phyloP scores from a whole-genome alignment of 192 early-diverging fungal species.

The Glomus cerebriforme region DNA sequence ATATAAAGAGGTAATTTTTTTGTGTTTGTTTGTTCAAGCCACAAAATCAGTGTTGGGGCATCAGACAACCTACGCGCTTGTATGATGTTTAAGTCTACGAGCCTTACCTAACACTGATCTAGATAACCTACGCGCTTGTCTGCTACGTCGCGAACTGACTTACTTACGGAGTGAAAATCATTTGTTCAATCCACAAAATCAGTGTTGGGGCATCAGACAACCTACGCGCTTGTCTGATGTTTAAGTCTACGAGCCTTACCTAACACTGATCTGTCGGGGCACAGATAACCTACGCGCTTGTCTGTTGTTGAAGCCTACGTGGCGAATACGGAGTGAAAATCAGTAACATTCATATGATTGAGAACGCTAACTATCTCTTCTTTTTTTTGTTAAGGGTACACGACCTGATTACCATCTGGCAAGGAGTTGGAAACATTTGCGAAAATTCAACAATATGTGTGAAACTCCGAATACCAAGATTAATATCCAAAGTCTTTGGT shows the following conservation, averaged over 20 bases:
- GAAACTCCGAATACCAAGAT: neutral
- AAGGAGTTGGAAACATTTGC: slow-evolving; percentile 8
- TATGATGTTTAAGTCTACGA: neutral
- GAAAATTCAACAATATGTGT: neutral
- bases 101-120: too few species aligned
- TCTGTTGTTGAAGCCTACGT: slow-evolving; percentile 8
- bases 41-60: slow-evolving; percentile 1
- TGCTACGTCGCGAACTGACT: neutral
- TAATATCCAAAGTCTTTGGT: slow-evolving; percentile 11
- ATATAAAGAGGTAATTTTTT: neutral
- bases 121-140: too few species aligned
- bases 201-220: slow-evolving; percentile 7
- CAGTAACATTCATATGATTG: neutral
- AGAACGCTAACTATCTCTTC: slow-evolving; percentile 5
- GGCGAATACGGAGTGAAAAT: slow-evolving; percentile 1
- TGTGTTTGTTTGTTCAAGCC: neutral
- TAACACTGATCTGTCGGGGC: slow-evolving; percentile 3
- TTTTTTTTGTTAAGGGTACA: slow-evolving; percentile 5
- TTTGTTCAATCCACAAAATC: slow-evolving; percentile 2
- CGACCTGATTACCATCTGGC: slow-evolving; percentile 1
- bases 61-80: neutral
- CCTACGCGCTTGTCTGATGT: slow-evolving; percentile 13
- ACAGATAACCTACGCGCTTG: slow-evolving; percentile 11
- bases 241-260: slow-evolving; percentile 13
- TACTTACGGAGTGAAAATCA: too few species aligned